Percentiles rank a stretch among this genome's conserved stretches.
Evolutionary conservation across 129 eudicot species (phyloP).

Genomic region (sunflower (Helianthus annuus)): DNA sequence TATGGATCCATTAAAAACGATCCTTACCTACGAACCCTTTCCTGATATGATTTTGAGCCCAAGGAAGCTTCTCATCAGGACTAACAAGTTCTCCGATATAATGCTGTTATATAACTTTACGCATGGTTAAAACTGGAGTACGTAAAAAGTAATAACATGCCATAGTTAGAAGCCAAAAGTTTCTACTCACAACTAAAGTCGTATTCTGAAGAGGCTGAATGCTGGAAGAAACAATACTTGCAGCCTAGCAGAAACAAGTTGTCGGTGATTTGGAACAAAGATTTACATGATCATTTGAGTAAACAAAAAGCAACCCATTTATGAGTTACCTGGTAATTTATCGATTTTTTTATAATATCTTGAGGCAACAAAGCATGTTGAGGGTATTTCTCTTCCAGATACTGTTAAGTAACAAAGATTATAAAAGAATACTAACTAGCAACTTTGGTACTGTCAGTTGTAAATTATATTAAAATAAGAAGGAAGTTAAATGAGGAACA

Average conservation of each 20-base stretch:
- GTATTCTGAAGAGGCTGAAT: constrained; percentile 80
- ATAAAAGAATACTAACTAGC: background rate
- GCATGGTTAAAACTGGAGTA: background rate
- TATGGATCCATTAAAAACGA: constrained; percentile 7
- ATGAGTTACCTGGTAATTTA: constrained; percentile 70
- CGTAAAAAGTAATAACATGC: constrained; percentile 1
- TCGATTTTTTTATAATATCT: constrained; percentile 58
- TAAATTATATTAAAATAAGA: constrained; percentile 10
- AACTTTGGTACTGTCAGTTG: background rate
- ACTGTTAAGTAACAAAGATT: constrained; percentile 44
- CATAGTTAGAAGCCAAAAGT: background rate
- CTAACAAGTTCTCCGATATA: constrained; percentile 59
- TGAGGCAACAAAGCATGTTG: constrained; percentile 72
- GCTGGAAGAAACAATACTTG: constrained; percentile 74
- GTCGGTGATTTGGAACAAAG: background rate
- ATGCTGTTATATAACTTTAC: constrained; percentile 27
- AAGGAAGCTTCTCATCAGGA: constrained; percentile 57
- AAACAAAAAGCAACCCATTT: constrained; percentile 2
- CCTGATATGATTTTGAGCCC: constrained; percentile 61
- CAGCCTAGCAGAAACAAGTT: constrained; percentile 52
- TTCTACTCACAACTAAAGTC: constrained; percentile 47
- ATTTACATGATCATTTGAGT: background rate
- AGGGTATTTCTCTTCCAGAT: constrained; percentile 90
- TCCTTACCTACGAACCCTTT: constrained; percentile 66
- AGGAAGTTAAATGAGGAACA: background rate